phyloP scores from a whole-genome alignment of 2,329 filamentous ascomycete species.

The Eutypa lata region DNA sequence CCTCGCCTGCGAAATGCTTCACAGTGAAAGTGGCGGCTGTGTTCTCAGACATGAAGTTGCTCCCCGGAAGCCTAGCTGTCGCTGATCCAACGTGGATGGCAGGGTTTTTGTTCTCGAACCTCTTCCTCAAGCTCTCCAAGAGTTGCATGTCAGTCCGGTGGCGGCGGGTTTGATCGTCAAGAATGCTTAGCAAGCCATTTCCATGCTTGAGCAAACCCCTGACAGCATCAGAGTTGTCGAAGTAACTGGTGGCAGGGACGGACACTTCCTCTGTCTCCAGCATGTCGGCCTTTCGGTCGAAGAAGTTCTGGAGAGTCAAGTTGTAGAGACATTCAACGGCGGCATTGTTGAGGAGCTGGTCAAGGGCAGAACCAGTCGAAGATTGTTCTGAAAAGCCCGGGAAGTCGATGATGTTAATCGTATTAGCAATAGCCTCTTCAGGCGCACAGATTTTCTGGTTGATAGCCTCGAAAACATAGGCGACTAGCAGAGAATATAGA shows the following conservation, averaged over 20 bases:
- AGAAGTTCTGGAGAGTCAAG: slow-evolving; percentile 91
- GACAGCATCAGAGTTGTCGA: slow-evolving; percentile 94
- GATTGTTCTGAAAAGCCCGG: slow-evolving; percentile 87
- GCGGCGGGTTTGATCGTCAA: slow-evolving; percentile 92
- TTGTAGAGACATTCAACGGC: slow-evolving; percentile 92
- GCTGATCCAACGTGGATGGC: slow-evolving; percentile 77
- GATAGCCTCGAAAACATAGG: slow-evolving; percentile 88
- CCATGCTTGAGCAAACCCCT: slow-evolving; percentile 87
- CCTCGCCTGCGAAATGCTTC: slow-evolving; percentile 92
- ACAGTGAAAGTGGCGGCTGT: slow-evolving; percentile 79
- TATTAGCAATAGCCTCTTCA: slow-evolving; percentile 88
- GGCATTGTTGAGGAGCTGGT: slow-evolving; percentile 92
- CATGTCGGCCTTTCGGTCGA: slow-evolving; percentile 89
- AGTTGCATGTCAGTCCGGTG: slow-evolving; percentile 87
- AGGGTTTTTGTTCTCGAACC: slow-evolving; percentile 91
- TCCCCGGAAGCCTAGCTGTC: slow-evolving; percentile 75
- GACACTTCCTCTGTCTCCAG: slow-evolving; percentile 91
- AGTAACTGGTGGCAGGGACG: slow-evolving; percentile 90
- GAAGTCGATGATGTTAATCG: slow-evolving; percentile 92
- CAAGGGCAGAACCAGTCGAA: slow-evolving; percentile 79
- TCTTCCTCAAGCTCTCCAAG: slow-evolving; percentile 83
- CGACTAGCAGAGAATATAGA: slow-evolving; percentile 88
- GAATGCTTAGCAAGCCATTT: slow-evolving; percentile 88
- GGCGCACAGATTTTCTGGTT: slow-evolving; percentile 85
- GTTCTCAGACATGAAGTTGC: slow-evolving; percentile 86